phyloP scores from a whole-genome alignment of 225 moss, liverwort and hornwort species.

The Polytrichum commune region DNA sequence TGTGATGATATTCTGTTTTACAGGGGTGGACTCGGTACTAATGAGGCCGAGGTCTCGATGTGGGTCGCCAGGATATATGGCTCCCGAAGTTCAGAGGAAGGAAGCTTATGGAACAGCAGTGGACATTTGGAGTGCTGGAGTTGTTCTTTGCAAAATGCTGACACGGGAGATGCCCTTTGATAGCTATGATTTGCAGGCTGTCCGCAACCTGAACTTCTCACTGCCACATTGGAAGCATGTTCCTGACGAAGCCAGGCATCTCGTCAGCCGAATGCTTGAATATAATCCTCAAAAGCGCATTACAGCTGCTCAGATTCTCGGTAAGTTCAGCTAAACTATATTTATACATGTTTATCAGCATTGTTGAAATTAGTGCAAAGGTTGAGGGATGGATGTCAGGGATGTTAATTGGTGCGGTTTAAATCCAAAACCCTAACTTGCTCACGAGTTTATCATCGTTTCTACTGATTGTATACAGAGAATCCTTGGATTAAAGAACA shows the following conservation, averaged over 20 bases:
- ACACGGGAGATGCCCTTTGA: slow-evolving; percentile 1
- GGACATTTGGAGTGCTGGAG: slow-evolving; percentile 1
- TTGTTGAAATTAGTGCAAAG: background rate
- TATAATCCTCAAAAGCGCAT: background rate
- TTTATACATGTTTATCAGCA: background rate
- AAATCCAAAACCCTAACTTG: too few relatives aligned
- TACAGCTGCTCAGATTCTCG: background rate
- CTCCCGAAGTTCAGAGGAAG: background rate
- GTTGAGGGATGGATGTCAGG: too few relatives aligned
- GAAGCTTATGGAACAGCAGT: background rate
- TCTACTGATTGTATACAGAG: background rate
- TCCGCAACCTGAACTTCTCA: background rate
- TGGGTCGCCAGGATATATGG: background rate
- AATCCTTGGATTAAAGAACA: background rate
- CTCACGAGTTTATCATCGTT: background rate
- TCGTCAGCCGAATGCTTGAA: background rate
- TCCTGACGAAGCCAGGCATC: background rate
- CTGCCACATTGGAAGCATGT: slow-evolving; percentile 1
- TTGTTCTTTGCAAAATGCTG: slow-evolving; percentile 1
- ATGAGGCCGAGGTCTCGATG: background rate
- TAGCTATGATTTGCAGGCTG: background rate
- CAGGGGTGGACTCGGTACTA: too few relatives aligned
- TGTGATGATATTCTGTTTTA: too few relatives aligned
- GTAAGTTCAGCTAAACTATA: background rate
- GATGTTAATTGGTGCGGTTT: too few relatives aligned